These are phyloP conservation scores for Tylopilus intermedius DNA, from an alignment of 768 basidiomycete genomes.

Conservation along the genomic window DNA sequence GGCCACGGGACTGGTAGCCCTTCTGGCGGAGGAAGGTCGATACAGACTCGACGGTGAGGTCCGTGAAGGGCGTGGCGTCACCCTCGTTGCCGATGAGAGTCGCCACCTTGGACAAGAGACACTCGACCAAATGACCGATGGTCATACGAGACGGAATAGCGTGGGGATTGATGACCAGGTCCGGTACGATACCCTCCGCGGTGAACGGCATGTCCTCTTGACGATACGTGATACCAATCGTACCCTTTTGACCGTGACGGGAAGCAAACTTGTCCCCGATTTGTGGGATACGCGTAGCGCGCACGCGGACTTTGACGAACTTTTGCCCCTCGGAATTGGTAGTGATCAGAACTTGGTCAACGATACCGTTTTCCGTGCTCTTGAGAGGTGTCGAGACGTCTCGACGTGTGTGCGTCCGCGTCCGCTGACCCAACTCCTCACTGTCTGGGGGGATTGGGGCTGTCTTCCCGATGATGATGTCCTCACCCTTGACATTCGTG, in stretches of 20 bases:
- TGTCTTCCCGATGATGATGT: conserved; percentile 99
- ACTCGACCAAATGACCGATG: conserved; percentile 98
- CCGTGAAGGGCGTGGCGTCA: conserved; percentile 98
- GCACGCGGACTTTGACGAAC: conserved; percentile 96
- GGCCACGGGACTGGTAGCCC: conserved; percentile 94
- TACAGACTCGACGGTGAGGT: conserved; percentile 96
- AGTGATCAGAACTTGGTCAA: conserved; percentile 95
- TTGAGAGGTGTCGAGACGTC: conserved; percentile 98
- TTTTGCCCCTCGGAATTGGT: conserved; percentile 95
- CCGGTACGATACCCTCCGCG: conserved; percentile 92
- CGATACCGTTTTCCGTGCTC: conserved; percentile 95
- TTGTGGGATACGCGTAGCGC: conserved; percentile 94
- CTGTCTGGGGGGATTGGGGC: conserved; percentile 95
- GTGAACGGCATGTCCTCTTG: conserved; percentile 99
- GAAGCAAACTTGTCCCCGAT: conserved; percentile 99
- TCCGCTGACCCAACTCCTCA: conserved; percentile 94
- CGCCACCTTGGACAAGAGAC: conserved; percentile 92
- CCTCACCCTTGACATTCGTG: conserved; percentile 90
- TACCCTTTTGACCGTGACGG: conserved; percentile 99
- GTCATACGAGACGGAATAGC: conserved; percentile 99
- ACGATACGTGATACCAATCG: conserved; percentile 98
- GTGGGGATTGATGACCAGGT: conserved; percentile 98
- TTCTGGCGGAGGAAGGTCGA: conserved; percentile 83
- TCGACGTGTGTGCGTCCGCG: conserved; percentile 86
- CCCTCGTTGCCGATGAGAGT: conserved; percentile 96